phyloP scores from a whole-genome alignment of 2,329 filamentous ascomycete genomes.

The Penicillium sp. region DNA sequence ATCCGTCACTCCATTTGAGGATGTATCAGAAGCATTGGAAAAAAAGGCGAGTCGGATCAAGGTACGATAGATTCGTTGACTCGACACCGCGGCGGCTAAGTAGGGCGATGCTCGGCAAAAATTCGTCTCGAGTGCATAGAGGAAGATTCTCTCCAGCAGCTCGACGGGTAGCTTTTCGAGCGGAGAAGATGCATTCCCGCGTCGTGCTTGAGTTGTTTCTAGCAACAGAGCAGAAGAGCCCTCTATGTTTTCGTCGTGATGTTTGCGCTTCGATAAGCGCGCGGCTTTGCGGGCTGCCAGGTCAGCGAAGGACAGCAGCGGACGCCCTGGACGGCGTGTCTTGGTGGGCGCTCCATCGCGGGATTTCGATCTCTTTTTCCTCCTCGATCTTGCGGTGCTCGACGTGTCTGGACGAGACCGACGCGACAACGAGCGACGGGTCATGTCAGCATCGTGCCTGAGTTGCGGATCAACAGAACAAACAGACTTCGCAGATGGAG shows the following conservation, averaged over 20 bases:
- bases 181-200: constrained; percentile 21
- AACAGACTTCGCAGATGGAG: too few species aligned
- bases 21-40: constrained; percentile 21
- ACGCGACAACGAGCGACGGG: background rate
- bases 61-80: constrained; percentile 37
- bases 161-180: constrained; percentile 49
- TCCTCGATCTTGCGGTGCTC: background rate
- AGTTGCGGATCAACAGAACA: too few species aligned
- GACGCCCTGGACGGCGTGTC: constrained; percentile 9
- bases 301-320: constrained; percentile 15
- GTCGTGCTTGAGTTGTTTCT: background rate
- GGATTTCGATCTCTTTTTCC: background rate
- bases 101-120: constrained; percentile 40
- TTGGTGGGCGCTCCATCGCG: background rate
- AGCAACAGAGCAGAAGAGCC: background rate
- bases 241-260: background rate
- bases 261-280: background rate
- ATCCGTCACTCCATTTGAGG: background rate
- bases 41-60: constrained; percentile 41
- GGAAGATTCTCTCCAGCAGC: constrained; percentile 51
- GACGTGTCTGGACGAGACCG: background rate
- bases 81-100: constrained; percentile 38
- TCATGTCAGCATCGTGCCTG: background rate
- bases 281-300: constrained; percentile 7
- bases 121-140: constrained; percentile 45